Evolutionary conservation across 768 basidiomycete species (phyloP), one percentile per base, ranked within the genome.

Genomic region (Suillus paluster): DNA sequence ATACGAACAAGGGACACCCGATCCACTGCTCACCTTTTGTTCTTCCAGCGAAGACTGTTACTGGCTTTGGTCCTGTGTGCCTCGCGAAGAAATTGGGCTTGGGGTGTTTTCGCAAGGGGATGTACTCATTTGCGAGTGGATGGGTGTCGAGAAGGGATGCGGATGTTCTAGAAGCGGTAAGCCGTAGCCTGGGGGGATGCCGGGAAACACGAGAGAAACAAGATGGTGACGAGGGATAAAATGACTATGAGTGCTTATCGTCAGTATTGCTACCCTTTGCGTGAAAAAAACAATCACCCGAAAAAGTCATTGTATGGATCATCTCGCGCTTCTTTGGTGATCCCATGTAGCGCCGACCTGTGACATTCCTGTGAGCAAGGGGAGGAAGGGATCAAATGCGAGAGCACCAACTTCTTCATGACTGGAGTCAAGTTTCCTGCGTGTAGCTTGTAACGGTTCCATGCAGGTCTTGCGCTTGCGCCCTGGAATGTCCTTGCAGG

Each of bases 381-480:
- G 9, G 9, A 49, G 27, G 17, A 10, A 10, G 9, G 44, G 21
- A 19, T 27, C 10, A n/a, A 52, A 33, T n/a, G 30, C 11, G 30
- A 34, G 11, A 50, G 19, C 9, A 50, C 30, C n/a, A 10, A n/a
- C 30, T n/a, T 12, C 30, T 9, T 5, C 19, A 17, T 2, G 11
- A 33, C 10, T 25, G 10, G 3, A 3, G 15, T 4, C 5, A 2
- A 9, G 25, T 19, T 27, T 30, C 27, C 17, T 50, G 30, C 2
- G n/a, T n/a, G n/a, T n/a, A n/a, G n/a, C n/a, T n/a, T n/a, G n/a
- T n/a, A n/a, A n/a, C n/a, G n/a, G n/a, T n/a, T 21, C 4, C n/a
- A 33, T 5, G 15, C 50, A 66, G 68, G 73, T 15, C 60, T 78
- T 54, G 77, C 74, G 4, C 69, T 79, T 10, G 30, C 30, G 6